A percentile compares a stretch with the other conserved stretches of the same genome.
Evolutionary conservation across 139 green algal genomes (phyloP).

Genomic region (Asterochloris sp.): DNA sequence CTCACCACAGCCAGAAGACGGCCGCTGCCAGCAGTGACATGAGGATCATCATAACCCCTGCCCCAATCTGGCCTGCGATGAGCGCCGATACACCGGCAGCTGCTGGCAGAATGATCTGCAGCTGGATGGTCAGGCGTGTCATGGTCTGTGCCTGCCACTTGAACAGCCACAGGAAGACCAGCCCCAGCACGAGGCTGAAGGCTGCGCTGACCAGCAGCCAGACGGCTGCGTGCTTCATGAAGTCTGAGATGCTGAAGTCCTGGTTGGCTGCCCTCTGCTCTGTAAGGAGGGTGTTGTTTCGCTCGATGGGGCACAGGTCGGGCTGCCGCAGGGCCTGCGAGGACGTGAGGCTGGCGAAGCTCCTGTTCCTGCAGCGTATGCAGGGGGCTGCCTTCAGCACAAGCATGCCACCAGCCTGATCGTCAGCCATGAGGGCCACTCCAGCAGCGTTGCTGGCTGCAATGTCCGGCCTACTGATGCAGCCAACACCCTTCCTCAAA

Average conservation of each 20-base stretch:
- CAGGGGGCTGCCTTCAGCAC: too few relatives aligned
- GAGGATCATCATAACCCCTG: constrained; percentile 13
- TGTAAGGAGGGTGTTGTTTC: too few relatives aligned
- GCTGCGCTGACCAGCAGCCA: constrained; percentile 34
- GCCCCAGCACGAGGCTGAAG: constrained; percentile 22
- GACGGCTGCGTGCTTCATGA: constrained; percentile 20
- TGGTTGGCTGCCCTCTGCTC: not conserved
- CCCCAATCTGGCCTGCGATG: constrained; percentile 7
- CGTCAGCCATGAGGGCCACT: too few relatives aligned
- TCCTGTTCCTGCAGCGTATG: not conserved
- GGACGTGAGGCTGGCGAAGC: not conserved
- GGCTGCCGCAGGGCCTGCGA: not conserved
- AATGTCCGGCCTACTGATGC: too few relatives aligned
- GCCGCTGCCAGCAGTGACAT: constrained; percentile 28
- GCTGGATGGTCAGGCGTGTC: constrained; percentile 17
- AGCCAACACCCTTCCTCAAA: too few relatives aligned
- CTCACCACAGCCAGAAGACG: constrained; percentile 50
- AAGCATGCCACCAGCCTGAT: too few relatives aligned
- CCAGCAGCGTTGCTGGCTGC: too few relatives aligned
- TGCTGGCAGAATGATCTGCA: constrained; percentile 34
- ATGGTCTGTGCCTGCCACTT: constrained; percentile 22
- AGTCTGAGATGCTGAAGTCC: constrained; percentile 27
- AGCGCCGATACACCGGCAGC: constrained; percentile 19
- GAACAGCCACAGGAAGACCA: constrained; percentile 39
- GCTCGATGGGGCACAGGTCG: not conserved